Conservation (phyloP, 139 green algal genomes). For the Tetradesmus lagerheimii region DNA sequence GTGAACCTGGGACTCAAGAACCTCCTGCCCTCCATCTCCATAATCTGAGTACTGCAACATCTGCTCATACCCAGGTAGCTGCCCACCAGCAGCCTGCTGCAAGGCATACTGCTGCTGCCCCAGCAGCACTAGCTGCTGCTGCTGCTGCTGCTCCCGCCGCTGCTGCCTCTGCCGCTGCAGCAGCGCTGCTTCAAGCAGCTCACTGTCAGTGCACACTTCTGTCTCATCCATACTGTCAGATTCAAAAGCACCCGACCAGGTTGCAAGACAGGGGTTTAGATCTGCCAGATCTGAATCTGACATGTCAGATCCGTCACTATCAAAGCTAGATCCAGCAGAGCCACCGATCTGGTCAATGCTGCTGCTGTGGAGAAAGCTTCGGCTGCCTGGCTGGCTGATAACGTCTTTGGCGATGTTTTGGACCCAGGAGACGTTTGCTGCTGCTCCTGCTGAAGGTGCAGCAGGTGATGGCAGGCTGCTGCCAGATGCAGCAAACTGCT, state of each 20-base stretch:
- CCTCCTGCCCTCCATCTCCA: background rate
- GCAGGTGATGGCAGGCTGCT: background rate
- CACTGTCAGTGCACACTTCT: conserved; percentile 34
- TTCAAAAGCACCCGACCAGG: conserved; percentile 40
- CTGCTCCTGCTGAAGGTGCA: background rate
- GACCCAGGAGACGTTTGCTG: background rate
- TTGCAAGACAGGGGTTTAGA: conserved; percentile 17
- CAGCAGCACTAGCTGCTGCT: conserved; percentile 7
- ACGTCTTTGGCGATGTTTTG: background rate
- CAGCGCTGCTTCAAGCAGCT: conserved; percentile 33
- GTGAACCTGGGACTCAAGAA: background rate
- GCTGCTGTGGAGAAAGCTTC: background rate
- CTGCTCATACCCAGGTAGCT: background rate
- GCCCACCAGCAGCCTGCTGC: background rate
- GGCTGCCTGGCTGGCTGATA: conserved; percentile 26
- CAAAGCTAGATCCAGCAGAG: background rate
- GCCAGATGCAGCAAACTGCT: background rate
- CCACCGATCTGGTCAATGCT: background rate
- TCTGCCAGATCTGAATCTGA: background rate
- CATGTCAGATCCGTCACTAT: background rate
- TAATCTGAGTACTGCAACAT: background rate
- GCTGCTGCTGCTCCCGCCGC: conserved; percentile 12
- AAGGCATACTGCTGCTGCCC: background rate
- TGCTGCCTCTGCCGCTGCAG: conserved; percentile 41
- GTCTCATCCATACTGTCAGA: conserved; percentile 47